Evolutionary conservation across 371 early-diverging fungal species (phyloP), one percentile per base, ranked within the genome.

Genomic region (Syncephalastrum monosporum): DNA sequence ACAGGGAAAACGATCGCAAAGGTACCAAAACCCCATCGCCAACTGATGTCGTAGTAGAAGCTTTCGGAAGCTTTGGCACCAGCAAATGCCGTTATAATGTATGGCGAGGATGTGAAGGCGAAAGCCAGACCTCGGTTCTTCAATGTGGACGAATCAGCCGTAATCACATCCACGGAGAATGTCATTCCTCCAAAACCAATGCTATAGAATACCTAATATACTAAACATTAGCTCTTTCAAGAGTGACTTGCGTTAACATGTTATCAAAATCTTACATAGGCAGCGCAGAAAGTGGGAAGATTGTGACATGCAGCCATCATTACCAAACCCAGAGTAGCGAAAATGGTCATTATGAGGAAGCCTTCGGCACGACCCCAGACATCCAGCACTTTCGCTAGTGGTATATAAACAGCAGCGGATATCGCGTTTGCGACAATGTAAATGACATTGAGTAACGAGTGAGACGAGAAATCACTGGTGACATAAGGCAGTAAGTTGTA

Each of bases 331-430:
- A 62, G 19, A 5, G 63, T 62, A 23, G 63, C 57, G 19, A 62
- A 57, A 12, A 49, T 15, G 47, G 49, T 43, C 61, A 60, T 60
- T 41, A 60, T 47, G 19, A 60, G 56, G 13, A 60, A 60, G 46
- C 61, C 61, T 57, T 61, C 61, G 10, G 61, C 61, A 46, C 61
- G 61, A 19, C 61, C 61, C 49, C 49, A 61, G 24, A 57, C n/a
- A 52, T 61, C 61, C 57, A 61, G 12, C 10, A 61, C 50, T 47
- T 61, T 61, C 42, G 61, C 61, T 19, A 61, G 29, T 8, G 61
- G 61, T 5, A 61, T 50, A 17, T 61, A 61, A 1, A 57, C 58
- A 1, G 61, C 61, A 3, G 61, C 61, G 41, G 61, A 44, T 13
- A 61, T 61, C 19, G 61, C 61, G 44, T 25, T 57, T 14, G 61